Base-by-base conservation (phyloP, 345 rosid genomes). In the Orychophragmus violaceus region DNA sequence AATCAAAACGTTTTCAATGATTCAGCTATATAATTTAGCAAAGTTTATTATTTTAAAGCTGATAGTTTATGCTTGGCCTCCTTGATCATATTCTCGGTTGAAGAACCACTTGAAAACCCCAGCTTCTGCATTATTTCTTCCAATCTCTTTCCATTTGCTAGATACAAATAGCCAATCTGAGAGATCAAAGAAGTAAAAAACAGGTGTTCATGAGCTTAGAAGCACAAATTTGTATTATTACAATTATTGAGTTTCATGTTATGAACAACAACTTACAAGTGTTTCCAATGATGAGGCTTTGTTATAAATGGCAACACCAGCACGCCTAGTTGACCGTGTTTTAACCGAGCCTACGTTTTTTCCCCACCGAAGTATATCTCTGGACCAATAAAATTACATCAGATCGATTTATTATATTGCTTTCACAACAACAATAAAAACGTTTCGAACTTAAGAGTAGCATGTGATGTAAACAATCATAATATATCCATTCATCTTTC, bases 151-250 rank as follows among this genome's bases (percentile, higher is more conserved):
- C 60, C 80, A 39, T 87, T 78, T 51, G 91, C 74, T 62, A 92
- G 75, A 81, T 89, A 92, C 48, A 92, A 75, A 77, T 83, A 83
- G 28, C 98, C 98, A 76, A 87, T 76, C 98, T 92, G 68, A 22
- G 5, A 45, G 7, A 51, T 33, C 6, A 29, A 30, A 30, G 16
- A 60, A 0, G 8, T 49, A 30, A 3, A 9, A 22, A 39, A 4
- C 3, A 5, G 8, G 10, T 33, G 22, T 25, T 21, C 24, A 41
- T 2, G 12, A 14, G 14, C 1, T 36, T 28, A 57, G 27, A 59
- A 72, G 30, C 24, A 53, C 14, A 16, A n/a, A 30, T 18, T 32
- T 59, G 53, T 29, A 10, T 18, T n/a, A n/a, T n/a, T n/a, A n/a
- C 16, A 36, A 16, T 16, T 42, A 0, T 6, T 5, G 33, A 27